These are phyloP conservation scores for Lophiostoma macrostomum DNA, from an alignment of 495 filamentous ascomycete species.

Conservation along the genomic window DNA sequence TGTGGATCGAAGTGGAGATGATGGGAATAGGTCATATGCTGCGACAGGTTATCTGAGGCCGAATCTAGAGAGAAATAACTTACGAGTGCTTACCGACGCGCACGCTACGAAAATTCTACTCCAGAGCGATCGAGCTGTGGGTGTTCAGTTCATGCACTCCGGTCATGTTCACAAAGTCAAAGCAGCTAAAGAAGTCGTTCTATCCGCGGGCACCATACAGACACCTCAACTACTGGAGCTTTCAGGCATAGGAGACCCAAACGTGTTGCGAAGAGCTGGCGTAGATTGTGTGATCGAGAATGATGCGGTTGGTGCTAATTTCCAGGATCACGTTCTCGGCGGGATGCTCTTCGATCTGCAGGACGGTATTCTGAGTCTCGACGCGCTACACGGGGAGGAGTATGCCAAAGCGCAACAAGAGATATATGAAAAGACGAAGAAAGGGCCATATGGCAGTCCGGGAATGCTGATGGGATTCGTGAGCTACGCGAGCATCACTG, in stretches of 20 bases:
- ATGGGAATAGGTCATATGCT: constrained; percentile 3
- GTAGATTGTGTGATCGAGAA: constrained; percentile 6
- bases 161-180: not conserved
- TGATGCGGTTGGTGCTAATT: constrained; percentile 14
- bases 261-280: not conserved
- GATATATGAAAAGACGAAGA: constrained; percentile 30
- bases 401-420: constrained; percentile 28
- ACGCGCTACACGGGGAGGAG: constrained; percentile 25
- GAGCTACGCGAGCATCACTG: constrained; percentile 29
- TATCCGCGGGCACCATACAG: constrained; percentile 17
- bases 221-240: constrained; percentile 22
- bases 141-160: not conserved
- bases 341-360: constrained; percentile 11
- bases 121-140: not conserved
- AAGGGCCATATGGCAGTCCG: constrained; percentile 35
- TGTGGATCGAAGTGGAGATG: constrained; percentile 2
- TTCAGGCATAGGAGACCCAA: constrained; percentile 21
- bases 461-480: constrained; percentile 40
- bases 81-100: not conserved
- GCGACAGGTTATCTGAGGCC: constrained; percentile 11
- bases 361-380: not conserved
- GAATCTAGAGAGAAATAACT: constrained; percentile 2
- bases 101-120: constrained; percentile 7
- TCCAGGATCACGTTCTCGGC: constrained; percentile 21
- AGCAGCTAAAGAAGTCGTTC: constrained; percentile 23